A percentile compares a stretch with the other conserved stretches of the same genome.
These are phyloP conservation scores for Penicillium sp. DNA, from an alignment of 2,329 filamentous ascomycete species.

Conservation along the genomic window DNA sequence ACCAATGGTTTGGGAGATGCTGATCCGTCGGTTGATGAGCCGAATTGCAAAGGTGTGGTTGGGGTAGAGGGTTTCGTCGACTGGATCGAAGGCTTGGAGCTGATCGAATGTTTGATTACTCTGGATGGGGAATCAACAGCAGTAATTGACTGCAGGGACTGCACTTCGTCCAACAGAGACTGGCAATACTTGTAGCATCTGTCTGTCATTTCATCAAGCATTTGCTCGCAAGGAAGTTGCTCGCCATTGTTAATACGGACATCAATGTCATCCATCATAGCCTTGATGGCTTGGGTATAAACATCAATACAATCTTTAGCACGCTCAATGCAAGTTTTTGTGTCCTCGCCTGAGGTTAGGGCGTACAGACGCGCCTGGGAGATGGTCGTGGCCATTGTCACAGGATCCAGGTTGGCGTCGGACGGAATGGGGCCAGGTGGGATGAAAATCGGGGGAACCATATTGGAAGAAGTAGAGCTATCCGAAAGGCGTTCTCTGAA, in stretches of 20 bases:
- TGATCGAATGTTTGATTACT: background rate
- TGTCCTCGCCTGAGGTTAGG: background rate
- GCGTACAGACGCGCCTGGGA: background rate
- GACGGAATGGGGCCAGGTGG: slow-evolving; percentile 17
- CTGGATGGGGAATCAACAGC: background rate
- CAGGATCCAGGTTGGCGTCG: background rate
- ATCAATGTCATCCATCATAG: slow-evolving; percentile 1
- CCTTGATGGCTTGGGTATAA: slow-evolving; percentile 3
- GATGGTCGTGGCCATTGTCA: background rate
- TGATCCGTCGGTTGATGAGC: background rate
- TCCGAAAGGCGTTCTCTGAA: background rate
- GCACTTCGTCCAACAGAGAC: background rate
- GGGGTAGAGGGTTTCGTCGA: background rate
- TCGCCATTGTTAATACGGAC: slow-evolving; percentile 1
- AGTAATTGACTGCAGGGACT: background rate
- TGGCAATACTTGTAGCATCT: slow-evolving; percentile 25
- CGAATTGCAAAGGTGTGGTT: background rate
- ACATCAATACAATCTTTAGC: slow-evolving; percentile 4
- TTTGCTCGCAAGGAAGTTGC: background rate
- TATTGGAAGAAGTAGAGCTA: background rate
- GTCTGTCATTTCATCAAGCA: slow-evolving; percentile 12
- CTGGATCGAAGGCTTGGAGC: background rate
- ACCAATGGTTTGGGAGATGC: background rate
- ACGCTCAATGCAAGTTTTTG: background rate
- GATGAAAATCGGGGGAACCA: background rate